Percentiles rank a stretch among this genome's conserved stretches.
Conservation (phyloP, 306 rosid species). For the Prunus persica region Prunus_persica_NCBIv2 NC_034016.1:18013501-18014000, state of each 20-base stretch:
- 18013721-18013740: background rate
- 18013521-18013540: slow-evolving; percentile 60
- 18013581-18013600: background rate
- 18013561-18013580: slow-evolving; percentile 11
- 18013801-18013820: slow-evolving; percentile 3
- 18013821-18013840: slow-evolving; percentile 45
- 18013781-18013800: slow-evolving; percentile 6
- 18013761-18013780: slow-evolving; percentile 2
- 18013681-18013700: background rate
- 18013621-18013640: background rate
- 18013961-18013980: slow-evolving; percentile 43
- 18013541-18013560: slow-evolving; percentile 25
- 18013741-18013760: background rate
- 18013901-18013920: slow-evolving; percentile 37
- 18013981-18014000: slow-evolving; percentile 34
- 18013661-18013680: background rate
- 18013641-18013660: too few species aligned
- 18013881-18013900: slow-evolving; percentile 36
- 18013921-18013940: slow-evolving; percentile 58
- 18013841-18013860: slow-evolving; percentile 50
- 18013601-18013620: slow-evolving; percentile 5
- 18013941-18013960: slow-evolving; percentile 42
- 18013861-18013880: slow-evolving; percentile 55
- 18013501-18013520: slow-evolving; percentile 58
- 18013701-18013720: background rate